Evolutionary conservation across 106 monocot species (phyloP).

Genomic region (Dendrobium chrysotoxum): DNA sequence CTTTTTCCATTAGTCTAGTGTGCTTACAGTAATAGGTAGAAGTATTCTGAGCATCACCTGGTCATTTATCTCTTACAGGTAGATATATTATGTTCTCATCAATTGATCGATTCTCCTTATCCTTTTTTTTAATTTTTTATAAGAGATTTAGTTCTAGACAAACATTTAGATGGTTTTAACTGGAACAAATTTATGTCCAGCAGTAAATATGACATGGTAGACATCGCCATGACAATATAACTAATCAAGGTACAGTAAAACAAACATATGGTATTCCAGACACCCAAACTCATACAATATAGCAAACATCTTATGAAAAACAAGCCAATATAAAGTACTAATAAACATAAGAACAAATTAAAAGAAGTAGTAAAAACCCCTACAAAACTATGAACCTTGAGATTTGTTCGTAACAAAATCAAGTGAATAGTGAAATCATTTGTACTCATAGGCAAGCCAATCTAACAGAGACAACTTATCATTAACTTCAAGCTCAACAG

Average conservation of each 20-base stretch:
- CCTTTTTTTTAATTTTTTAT: too few species aligned
- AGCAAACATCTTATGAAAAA: neutral
- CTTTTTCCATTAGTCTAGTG: too few species aligned
- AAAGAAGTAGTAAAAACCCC: slow-evolving; percentile 12
- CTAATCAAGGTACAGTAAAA: neutral
- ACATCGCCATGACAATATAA: neutral
- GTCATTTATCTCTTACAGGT: too few species aligned
- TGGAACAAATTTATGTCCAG: too few species aligned
- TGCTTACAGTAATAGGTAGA: too few species aligned
- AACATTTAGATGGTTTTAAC: too few species aligned
- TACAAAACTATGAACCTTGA: slow-evolving; percentile 27
- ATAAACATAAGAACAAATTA: neutral
- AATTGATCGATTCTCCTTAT: too few species aligned
- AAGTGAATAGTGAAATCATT: slow-evolving; percentile 17
- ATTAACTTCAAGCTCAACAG: slow-evolving; percentile 29
- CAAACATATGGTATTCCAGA: neutral
- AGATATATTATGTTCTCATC: too few species aligned
- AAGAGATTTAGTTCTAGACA: too few species aligned
- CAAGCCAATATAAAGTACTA: neutral
- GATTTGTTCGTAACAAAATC: slow-evolving; percentile 32
- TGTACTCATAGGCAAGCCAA: slow-evolving; percentile 28
- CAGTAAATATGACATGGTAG: too few species aligned
- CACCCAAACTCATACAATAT: neutral
- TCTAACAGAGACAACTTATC: slow-evolving; percentile 20
- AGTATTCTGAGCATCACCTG: too few species aligned